A percentile compares a stretch with the other conserved stretches of the same genome.
phyloP scores from a whole-genome alignment of 2,329 filamentous ascomycete genomes.

The Alternaria incomplexa region DNA sequence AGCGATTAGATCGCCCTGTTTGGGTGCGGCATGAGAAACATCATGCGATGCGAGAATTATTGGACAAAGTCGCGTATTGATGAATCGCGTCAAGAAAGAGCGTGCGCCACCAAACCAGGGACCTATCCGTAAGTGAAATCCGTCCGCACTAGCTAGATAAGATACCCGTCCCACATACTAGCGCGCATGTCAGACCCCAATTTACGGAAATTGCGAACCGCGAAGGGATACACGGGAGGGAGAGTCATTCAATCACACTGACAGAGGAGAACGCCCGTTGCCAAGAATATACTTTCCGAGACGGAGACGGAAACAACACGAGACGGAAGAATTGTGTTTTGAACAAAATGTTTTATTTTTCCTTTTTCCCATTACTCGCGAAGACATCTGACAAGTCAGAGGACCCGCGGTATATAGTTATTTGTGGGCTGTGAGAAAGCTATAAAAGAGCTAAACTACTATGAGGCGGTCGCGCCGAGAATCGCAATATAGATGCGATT shows the following conservation, averaged over 20 bases:
- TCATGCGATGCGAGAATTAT: neutral
- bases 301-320: neutral
- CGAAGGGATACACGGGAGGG: neutral
- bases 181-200: constrained; percentile 6
- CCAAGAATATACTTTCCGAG: constrained; percentile 6
- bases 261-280: neutral
- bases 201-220: constrained; percentile 13
- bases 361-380: constrained; percentile 17
- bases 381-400: neutral
- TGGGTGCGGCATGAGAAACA: neutral
- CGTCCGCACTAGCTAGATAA: neutral
- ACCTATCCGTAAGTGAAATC: neutral
- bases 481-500: constrained; percentile 5
- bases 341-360: constrained; percentile 6
- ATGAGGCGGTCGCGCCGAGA: neutral
- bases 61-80: constrained; percentile 1
- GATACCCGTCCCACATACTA: constrained; percentile 18
- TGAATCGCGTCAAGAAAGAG: neutral
- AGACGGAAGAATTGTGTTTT: neutral
- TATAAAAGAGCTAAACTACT: neutral
- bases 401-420: neutral
- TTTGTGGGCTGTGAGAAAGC: neutral
- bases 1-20: neutral
- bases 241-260: neutral
- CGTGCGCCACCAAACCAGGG: neutral